phyloP scores from a whole-genome alignment of 164 flowering plant species.

The Macadamia integrifolia region DNA sequence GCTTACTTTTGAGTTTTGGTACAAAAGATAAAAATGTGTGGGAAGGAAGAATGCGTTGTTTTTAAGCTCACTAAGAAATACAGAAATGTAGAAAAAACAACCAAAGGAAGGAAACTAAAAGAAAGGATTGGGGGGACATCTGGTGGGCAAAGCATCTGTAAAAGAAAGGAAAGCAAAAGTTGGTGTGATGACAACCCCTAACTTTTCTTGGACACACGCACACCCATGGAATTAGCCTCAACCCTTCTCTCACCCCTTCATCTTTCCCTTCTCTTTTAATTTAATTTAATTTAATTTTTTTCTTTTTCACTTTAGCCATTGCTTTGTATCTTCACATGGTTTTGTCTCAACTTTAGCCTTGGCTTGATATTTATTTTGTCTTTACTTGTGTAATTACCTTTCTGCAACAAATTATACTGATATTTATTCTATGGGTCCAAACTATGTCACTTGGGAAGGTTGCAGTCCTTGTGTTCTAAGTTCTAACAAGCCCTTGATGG shows the following conservation, averaged over 20 bases:
- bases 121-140: conserved; percentile 30
- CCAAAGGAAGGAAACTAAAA: conserved; percentile 29
- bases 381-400: no score
- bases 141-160: conserved; percentile 57
- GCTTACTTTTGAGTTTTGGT: conserved; percentile 49
- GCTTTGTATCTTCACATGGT: conserved; percentile 35
- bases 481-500: no score
- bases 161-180: conserved; percentile 26
- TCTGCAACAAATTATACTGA: no score
- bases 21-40: conserved; percentile 34
- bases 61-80: conserved; percentile 46
- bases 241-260: background rate
- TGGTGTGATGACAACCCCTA: conserved; percentile 34
- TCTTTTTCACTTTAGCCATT: conserved; percentile 6
- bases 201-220: conserved; percentile 49
- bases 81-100: conserved; percentile 6
- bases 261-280: conserved; percentile 5
- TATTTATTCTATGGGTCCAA: no score
- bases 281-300: conserved; percentile 3
- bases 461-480: no score
- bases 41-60: conserved; percentile 65
- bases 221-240: conserved; percentile 15
- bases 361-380: background rate
- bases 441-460: no score
- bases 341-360: conserved; percentile 18